Conservation (phyloP, 179 eudicot genomes). For the Silene noctiflora region DNA sequence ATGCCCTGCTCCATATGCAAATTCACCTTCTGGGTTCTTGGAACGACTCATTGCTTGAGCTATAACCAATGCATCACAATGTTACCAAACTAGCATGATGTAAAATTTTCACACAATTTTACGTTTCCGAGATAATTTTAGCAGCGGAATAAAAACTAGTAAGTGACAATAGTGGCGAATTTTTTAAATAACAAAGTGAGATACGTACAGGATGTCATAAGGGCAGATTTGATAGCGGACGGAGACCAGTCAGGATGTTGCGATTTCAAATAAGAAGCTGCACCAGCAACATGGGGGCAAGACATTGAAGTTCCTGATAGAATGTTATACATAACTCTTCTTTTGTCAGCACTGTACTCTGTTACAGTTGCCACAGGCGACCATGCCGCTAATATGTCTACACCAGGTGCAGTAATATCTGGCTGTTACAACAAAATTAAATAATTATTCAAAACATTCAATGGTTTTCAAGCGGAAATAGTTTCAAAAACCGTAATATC, state of each 20-base stretch:
- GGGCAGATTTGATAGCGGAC: conserved; percentile 32
- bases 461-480: too few relatives aligned
- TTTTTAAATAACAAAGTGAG: neutral
- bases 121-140: too few relatives aligned
- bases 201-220: conserved; percentile 32
- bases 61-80: conserved; percentile 1
- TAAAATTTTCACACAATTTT: too few relatives aligned
- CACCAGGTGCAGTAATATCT: conserved; percentile 32
- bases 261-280: conserved; percentile 35
- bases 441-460: too few relatives aligned
- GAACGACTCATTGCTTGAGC: conserved; percentile 27
- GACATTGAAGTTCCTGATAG: conserved; percentile 39
- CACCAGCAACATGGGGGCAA: conserved; percentile 40
- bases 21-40: conserved; percentile 28
- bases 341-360: neutral
- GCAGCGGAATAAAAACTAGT: too few relatives aligned
- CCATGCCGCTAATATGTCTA: conserved; percentile 28
- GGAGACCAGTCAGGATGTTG: conserved; percentile 43
- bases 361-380: neutral
- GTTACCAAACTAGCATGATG: too few relatives aligned
- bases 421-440: conserved; percentile 19
- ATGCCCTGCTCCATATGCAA: conserved; percentile 36
- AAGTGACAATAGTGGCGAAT: neutral
- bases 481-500: too few relatives aligned
- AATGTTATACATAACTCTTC: conserved; percentile 12